Evolutionary conservation across 2,329 filamentous ascomycete species (phyloP), one percentile per base, ranked within the genome.

Genomic region (Fusarium dlaminii): DNA sequence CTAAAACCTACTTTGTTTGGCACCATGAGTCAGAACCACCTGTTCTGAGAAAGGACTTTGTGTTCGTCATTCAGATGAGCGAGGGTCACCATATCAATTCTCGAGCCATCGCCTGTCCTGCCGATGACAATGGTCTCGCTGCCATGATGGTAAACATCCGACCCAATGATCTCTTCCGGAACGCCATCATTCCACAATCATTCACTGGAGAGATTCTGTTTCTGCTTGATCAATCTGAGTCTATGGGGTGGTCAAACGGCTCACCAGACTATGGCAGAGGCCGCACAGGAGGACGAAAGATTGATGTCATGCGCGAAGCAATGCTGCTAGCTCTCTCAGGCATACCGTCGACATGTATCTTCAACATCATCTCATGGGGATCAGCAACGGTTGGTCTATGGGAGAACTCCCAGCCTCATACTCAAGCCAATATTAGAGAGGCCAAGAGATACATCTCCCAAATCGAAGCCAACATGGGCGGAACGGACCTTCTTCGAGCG

Each of bases 211-310:
- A 61, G 1, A 43, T 61, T 1, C 10, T 61, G 0, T 61, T 61
- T 6, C 48, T 61, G 8, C n/a, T 61, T 2, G 58, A 61, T 18
- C 27, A 10, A 11, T 61, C 58, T 5, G 29, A 3, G 8, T 61
- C 58, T 3, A 61, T 61, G 58, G n/a, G 0, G 0, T 22, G 17
- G 17, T 7, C 46, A 5, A 32, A 24, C 0, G 10, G 15, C 0
- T n/a, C 22, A 10, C 11, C 15, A 3, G 15, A 3, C 4, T 49
- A 51, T 6, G 11, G 4, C 15, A 49, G 22, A 3, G 22, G 29
- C 3, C 8, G 0, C 2, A 13, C 7, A 1, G 22, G 14, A 32
- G 2, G 14, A 11, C 48, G 48, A 2, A 42, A 61, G 6, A 36
- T 61, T 2, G 48, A 42, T 20, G 48, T 61, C 5, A 34, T 61